These are phyloP conservation scores for Pneumocystis wakefieldiae DNA, from an alignment of 1,139 yeast species.

Conservation along the genomic window DNA sequence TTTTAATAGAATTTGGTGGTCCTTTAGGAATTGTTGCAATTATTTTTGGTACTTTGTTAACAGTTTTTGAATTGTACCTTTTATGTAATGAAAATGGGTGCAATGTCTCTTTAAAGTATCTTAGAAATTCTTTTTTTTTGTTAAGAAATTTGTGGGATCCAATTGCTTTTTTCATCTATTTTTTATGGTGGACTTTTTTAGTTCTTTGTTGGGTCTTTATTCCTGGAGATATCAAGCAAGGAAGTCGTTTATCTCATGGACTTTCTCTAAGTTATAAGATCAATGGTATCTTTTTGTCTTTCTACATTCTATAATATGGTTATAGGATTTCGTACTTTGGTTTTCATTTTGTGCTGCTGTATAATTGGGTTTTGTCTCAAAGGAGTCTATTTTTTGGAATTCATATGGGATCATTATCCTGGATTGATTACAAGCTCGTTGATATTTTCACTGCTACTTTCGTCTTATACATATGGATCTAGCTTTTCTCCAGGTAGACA, in stretches of 20 bases:
- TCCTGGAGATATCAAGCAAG: constrained; percentile 59
- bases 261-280: constrained; percentile 55
- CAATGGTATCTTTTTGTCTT: constrained; percentile 50
- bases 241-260: constrained; percentile 65
- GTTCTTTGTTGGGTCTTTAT: constrained; percentile 47
- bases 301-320: constrained; percentile 25
- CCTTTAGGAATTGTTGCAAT: constrained; percentile 55
- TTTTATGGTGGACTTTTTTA: constrained; percentile 59
- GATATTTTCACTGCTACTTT: constrained; percentile 46
- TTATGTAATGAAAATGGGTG: constrained; percentile 26
- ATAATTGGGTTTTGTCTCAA: constrained; percentile 23
- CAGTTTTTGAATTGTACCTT: constrained; percentile 45
- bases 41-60: constrained; percentile 49
- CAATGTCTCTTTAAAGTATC: constrained; percentile 15
- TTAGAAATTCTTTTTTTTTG: constrained; percentile 4
- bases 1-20: constrained; percentile 58
- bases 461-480: constrained; percentile 47
- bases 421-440: constrained; percentile 51
- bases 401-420: constrained; percentile 51
- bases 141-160: constrained; percentile 22
- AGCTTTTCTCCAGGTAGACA: constrained; percentile 50
- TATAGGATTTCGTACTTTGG: constrained; percentile 11
- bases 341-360: constrained; percentile 11
- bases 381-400: constrained; percentile 64
- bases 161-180: constrained; percentile 47